Evolutionary conservation across 768 basidiomycete genomes (phyloP).

Genomic region (Chalciporus pseudorubinellus): DNA sequence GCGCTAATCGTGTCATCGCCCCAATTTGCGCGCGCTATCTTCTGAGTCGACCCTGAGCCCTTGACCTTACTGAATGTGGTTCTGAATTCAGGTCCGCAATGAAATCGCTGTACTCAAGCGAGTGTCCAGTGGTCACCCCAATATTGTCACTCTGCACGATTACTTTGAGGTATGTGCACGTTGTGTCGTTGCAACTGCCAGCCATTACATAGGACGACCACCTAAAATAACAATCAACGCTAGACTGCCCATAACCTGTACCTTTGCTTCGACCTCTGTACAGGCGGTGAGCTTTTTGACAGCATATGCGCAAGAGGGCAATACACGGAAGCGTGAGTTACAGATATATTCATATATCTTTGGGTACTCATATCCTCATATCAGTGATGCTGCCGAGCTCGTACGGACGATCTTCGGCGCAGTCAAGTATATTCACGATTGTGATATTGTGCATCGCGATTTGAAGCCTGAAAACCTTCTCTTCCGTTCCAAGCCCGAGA

Average conservation of each 20-base stretch:
- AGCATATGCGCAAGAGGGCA: slow-evolving; percentile 97
- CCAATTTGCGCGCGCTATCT: neutral
- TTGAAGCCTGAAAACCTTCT: slow-evolving; percentile 97
- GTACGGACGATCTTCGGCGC: slow-evolving; percentile 83
- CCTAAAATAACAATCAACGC: slow-evolving; percentile 2
- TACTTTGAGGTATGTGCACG: slow-evolving; percentile 79
- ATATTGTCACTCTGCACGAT: slow-evolving; percentile 92
- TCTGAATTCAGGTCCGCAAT: slow-evolving; percentile 73
- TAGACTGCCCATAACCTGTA: slow-evolving; percentile 92
- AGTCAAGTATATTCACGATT: slow-evolving; percentile 87
- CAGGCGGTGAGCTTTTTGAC: slow-evolving; percentile 98
- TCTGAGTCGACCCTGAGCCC: slow-evolving; percentile 15
- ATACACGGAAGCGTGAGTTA: slow-evolving; percentile 85
- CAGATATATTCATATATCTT: neutral
- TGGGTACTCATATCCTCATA: slow-evolving; percentile 26
- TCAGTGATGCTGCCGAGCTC: slow-evolving; percentile 84
- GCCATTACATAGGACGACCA: neutral
- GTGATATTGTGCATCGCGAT: slow-evolving; percentile 94
- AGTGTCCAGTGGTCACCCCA: slow-evolving; percentile 84
- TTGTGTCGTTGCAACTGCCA: neutral
- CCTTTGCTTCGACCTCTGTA: slow-evolving; percentile 94
- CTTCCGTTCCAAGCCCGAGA: slow-evolving; percentile 82
- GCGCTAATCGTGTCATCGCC: slow-evolving; percentile 15
- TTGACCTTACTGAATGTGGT: neutral
- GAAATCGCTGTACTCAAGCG: slow-evolving; percentile 95